A percentile compares a stretch with the other conserved stretches of the same genome.
Evolutionary conservation across 805 yeast species (phyloP).

Genomic region (Soucietia sequanensis): DNA sequence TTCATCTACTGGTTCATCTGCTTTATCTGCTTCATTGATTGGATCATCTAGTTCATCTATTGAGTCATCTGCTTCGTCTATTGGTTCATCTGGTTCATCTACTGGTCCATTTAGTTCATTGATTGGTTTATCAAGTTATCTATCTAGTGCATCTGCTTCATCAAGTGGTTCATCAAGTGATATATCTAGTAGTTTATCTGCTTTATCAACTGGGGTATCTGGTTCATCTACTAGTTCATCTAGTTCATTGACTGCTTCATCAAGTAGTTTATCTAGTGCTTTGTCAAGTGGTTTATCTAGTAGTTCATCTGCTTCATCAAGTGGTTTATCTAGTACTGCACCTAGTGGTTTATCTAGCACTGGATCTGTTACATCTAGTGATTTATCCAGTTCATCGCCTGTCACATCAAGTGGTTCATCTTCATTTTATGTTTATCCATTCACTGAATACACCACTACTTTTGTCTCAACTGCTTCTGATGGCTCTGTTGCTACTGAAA

Average conservation of each 20-base stretch:
- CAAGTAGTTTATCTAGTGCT: no score
- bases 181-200: not conserved
- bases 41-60: no score
- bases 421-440: not conserved
- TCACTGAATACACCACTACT: slow-evolving; percentile 13
- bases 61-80: no score
- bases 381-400: not conserved
- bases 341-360: no score
- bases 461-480: slow-evolving; percentile 9
- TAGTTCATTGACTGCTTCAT: not conserved
- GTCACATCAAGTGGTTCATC: not conserved
- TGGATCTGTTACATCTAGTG: no score
- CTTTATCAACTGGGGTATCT: not conserved
- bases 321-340: no score
- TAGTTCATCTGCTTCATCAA: no score
- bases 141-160: no score
- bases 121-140: not conserved
- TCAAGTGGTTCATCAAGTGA: not conserved
- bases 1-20: no score
- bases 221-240: slow-evolving; percentile 1
- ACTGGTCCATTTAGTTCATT: not conserved
- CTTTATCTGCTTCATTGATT: no score
- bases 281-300: no score
- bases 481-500: slow-evolving; percentile 13
- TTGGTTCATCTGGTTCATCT: not conserved